Conservation (phyloP, 805 yeast species). For the Candida xiaguanensis region DNA sequence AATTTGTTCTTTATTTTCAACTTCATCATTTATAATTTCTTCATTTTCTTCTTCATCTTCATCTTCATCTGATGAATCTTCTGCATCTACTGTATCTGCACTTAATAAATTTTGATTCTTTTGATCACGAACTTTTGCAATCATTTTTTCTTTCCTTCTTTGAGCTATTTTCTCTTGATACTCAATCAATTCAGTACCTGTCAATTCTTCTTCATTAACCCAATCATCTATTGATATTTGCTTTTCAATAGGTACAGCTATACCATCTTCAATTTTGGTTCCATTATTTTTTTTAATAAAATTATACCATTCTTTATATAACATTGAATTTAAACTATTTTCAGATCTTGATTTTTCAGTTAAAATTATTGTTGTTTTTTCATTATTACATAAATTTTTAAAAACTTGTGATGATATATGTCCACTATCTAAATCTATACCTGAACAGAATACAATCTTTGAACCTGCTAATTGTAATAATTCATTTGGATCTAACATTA, state of each 20-base stretch:
- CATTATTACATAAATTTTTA: slow-evolving; percentile 56
- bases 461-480: slow-evolving; percentile 58
- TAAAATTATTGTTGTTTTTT: slow-evolving; percentile 65
- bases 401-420: slow-evolving; percentile 52
- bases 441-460: slow-evolving; percentile 77
- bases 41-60: slow-evolving; percentile 32
- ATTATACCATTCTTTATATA: slow-evolving; percentile 53
- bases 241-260: slow-evolving; percentile 50
- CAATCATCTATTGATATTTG: slow-evolving; percentile 39
- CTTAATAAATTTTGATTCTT: slow-evolving; percentile 37
- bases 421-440: slow-evolving; percentile 62
- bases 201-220: slow-evolving; percentile 46
- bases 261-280: slow-evolving; percentile 51
- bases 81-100: slow-evolving; percentile 30
- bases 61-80: slow-evolving; percentile 33
- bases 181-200: slow-evolving; percentile 46
- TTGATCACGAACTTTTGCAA: slow-evolving; percentile 40
- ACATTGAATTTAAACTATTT: slow-evolving; percentile 43
- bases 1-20: slow-evolving; percentile 12
- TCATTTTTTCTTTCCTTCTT: slow-evolving; percentile 40
- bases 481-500: slow-evolving; percentile 53
- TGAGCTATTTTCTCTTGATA: slow-evolving; percentile 46
- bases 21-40: slow-evolving; percentile 13
- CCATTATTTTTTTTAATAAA: slow-evolving; percentile 34
- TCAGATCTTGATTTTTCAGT: slow-evolving; percentile 59